Conservation (phyloP, 2,329 filamentous ascomycete species). For the Dothideomycetes sp. region DNA sequence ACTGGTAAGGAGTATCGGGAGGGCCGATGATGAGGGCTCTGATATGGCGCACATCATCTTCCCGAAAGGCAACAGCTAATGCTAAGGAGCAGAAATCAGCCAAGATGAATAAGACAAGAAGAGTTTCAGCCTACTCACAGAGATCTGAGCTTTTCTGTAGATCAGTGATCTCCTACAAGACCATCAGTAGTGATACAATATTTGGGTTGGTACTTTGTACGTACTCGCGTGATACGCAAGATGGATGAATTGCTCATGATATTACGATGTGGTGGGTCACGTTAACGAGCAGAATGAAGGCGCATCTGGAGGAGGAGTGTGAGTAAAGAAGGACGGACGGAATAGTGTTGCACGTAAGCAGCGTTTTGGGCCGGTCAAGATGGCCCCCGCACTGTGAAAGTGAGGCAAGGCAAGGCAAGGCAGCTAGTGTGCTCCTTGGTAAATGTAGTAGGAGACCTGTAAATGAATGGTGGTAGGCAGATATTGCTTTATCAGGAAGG, state of each 20-base stretch:
- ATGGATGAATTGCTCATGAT: slow-evolving; percentile 77
- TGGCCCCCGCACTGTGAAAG: too few species aligned
- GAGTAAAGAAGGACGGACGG: background rate
- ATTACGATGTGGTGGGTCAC: background rate
- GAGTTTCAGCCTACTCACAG: slow-evolving; percentile 45
- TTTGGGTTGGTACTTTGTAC: too few species aligned
- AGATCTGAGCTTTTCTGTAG: slow-evolving; percentile 76
- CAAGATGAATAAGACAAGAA: background rate
- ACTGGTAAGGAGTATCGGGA: slow-evolving; percentile 90
- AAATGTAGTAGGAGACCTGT: too few species aligned
- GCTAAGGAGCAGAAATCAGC: slow-evolving; percentile 37
- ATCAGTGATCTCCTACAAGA: slow-evolving; percentile 64
- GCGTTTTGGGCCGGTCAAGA: too few species aligned
- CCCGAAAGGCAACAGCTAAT: slow-evolving; percentile 75
- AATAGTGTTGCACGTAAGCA: too few species aligned
- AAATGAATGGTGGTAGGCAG: background rate
- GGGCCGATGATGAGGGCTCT: slow-evolving; percentile 84
- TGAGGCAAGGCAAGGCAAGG: background rate
- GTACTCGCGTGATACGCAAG: slow-evolving; percentile 74
- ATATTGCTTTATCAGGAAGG: background rate
- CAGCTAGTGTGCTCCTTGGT: background rate
- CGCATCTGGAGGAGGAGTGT: background rate
- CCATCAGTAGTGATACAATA: too few species aligned
- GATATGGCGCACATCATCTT: slow-evolving; percentile 80
- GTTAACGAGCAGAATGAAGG: background rate